These are phyloP conservation scores for Gaertneriomyces sp. DNA, from an alignment of 192 early-diverging fungal genomes.

Conservation along the genomic window DNA sequence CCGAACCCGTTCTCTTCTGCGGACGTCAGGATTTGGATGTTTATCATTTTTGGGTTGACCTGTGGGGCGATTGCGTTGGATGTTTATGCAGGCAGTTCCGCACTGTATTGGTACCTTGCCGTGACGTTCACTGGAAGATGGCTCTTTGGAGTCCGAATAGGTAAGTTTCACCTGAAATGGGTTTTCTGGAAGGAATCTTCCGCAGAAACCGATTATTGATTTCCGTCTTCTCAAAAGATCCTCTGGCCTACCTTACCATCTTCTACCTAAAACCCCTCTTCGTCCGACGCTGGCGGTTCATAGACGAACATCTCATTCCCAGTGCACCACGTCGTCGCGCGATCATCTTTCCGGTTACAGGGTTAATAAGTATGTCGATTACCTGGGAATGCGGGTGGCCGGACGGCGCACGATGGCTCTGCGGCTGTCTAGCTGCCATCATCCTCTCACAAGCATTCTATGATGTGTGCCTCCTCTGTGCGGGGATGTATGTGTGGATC, in stretches of 20 bases:
- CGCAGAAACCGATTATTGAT: not conserved
- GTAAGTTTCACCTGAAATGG: not conserved
- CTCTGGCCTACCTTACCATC: not conserved
- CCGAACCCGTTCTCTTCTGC: not conserved
- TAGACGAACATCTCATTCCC: not conserved
- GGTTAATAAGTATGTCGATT: not conserved
- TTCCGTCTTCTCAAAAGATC: not conserved
- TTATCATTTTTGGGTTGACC: not conserved
- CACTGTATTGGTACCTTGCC: not conserved
- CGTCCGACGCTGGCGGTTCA: not conserved
- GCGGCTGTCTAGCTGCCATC: not conserved
- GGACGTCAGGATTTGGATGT: not conserved
- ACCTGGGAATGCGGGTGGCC: not conserved
- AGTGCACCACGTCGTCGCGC: not conserved
- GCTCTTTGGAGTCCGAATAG: not conserved
- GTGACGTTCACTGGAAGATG: not conserved
- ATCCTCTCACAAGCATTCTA: not conserved
- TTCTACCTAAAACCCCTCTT: not conserved
- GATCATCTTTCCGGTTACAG: not conserved
- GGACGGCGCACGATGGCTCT: not conserved
- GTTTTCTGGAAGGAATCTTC: too few species aligned
- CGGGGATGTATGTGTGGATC: not conserved
- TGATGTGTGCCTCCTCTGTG: slow-evolving; percentile 1
- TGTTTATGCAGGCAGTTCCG: slow-evolving; percentile 1
- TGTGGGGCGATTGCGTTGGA: not conserved